Base-by-base conservation (phyloP, 805 yeast species). In the Saccharomycopsis oosterbeekiorum region DNA sequence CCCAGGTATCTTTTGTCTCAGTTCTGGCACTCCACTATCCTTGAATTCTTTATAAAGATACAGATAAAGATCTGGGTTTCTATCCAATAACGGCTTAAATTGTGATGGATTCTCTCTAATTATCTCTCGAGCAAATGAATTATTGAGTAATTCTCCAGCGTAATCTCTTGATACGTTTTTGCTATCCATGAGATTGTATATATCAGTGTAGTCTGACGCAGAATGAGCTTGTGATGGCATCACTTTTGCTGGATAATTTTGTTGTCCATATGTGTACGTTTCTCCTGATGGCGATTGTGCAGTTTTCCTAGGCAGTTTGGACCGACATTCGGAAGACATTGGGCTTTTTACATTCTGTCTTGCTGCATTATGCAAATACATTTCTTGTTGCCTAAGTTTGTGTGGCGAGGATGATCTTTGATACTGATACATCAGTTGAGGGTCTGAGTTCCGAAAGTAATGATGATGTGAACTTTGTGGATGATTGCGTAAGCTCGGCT, bases 1-100 rank as follows among this genome's bases (percentile, higher is more conserved):
- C 12, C 26, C 53, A 21, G 15, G 15, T 2, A 10, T 47, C 9
- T 24, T 26, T 10, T 19, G 21, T 11, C 21, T 47, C 3, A n/a
- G 3, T 24, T 24, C n/a, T 34, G 34, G 4, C 15, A 4, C 34
- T 17, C 26, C 21, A 6, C 9, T 15, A 47, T 47, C 21, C 53
- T 47, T 47, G 53, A 47, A 47, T 5, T 50, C 54, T 36, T 51
- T 15, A 10, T 57, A 36, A 14, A 62, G 47, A 15, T 60, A 60
- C 51, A 55, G 24, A n/a, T 61, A 63, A 12, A 63, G 42, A n/a
- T 60, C 64, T 2, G 65, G 65, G 21, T 63, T 63, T 39, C 65
- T 29, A 12, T 59, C 34, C 11, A 63, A 56, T 36, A 63, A 47
- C 26, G 59, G 55, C 29, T 59, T 42, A 50, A 63, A 63, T 41